These are phyloP conservation scores for Porphyrellus sp. DNA, from an alignment of 1,284 basidiomycete species.

Conservation along the genomic window DNA sequence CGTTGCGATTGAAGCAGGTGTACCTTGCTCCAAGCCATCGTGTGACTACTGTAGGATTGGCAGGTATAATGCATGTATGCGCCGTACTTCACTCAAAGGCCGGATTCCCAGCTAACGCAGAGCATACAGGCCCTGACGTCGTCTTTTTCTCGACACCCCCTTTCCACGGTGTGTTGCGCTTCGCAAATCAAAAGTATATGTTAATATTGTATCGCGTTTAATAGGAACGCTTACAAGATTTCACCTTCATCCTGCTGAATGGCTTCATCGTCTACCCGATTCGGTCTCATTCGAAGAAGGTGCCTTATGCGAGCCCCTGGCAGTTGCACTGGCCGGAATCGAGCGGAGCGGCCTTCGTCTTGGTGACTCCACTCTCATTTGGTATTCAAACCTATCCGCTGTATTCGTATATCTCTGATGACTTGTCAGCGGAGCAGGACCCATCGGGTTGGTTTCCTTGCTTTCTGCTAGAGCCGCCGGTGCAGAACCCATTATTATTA, in stretches of 20 bases:
- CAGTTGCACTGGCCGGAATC: constrained; percentile 61
- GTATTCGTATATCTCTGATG: constrained; percentile 7
- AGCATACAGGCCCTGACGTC: constrained; percentile 43
- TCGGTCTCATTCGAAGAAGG: constrained; percentile 62
- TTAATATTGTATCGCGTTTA: constrained; percentile 5
- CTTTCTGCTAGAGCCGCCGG: constrained; percentile 80
- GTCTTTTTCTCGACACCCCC: constrained; percentile 69
- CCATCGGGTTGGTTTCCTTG: constrained; percentile 79
- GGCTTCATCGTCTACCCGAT: constrained; percentile 59
- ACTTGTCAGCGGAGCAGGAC: constrained; percentile 65
- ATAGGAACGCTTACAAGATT: constrained; percentile 57
- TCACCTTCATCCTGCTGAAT: constrained; percentile 62
- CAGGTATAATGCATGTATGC: constrained; percentile 55
- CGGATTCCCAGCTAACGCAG: constrained; percentile 9
- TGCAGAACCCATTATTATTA: constrained; percentile 72
- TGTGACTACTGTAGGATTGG: constrained; percentile 59
- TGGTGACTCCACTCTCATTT: constrained; percentile 57
- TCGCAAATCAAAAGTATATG: not conserved
- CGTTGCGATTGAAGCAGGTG: constrained; percentile 62
- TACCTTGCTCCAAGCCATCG: constrained; percentile 57
- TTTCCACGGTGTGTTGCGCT: constrained; percentile 46
- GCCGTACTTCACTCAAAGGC: not conserved
- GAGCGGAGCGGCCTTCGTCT: constrained; percentile 59
- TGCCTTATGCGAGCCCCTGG: constrained; percentile 58
- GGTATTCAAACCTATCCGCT: constrained; percentile 36